phyloP scores from a whole-genome alignment of 192 early-diverging fungal species.

The Oehlia diaphana region DNA sequence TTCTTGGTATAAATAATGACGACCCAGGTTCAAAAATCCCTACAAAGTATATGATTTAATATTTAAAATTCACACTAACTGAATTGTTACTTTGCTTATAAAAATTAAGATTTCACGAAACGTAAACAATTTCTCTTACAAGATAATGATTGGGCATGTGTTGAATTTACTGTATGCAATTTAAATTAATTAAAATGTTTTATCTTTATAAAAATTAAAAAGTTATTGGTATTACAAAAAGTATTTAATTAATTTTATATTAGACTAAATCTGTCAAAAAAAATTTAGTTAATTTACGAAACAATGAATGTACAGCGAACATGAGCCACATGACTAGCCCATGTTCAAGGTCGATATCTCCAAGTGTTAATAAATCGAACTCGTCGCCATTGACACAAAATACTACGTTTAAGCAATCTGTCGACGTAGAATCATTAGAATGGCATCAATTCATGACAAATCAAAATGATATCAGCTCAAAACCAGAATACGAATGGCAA shows the following conservation, averaged over 20 bases:
- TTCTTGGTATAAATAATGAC: background rate
- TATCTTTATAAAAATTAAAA: no score
- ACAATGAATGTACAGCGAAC: no score
- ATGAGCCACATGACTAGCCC: no score
- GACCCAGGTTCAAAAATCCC: background rate
- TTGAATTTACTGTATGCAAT: background rate
- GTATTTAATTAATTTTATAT: no score
- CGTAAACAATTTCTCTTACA: constrained; percentile 19
- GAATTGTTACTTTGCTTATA: background rate
- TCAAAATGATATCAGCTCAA: background rate
- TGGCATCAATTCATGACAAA: background rate
- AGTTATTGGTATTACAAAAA: background rate
- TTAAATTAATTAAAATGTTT: background rate
- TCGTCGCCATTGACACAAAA: background rate
- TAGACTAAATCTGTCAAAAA: no score
- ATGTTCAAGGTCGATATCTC: no score
- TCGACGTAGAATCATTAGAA: background rate
- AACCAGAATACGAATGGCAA: background rate
- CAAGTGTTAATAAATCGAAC: background rate
- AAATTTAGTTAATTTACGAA: no score
- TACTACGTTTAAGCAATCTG: background rate
- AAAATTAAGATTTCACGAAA: constrained; percentile 3
- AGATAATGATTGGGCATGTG: constrained; percentile 9
- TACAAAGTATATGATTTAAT: background rate
- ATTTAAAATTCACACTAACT: background rate